A percentile compares a stretch with the other conserved stretches of the same genome.
phyloP scores from a whole-genome alignment of 2,329 filamentous ascomycete genomes.

The Conoideocrella luteorostrata region DNA sequence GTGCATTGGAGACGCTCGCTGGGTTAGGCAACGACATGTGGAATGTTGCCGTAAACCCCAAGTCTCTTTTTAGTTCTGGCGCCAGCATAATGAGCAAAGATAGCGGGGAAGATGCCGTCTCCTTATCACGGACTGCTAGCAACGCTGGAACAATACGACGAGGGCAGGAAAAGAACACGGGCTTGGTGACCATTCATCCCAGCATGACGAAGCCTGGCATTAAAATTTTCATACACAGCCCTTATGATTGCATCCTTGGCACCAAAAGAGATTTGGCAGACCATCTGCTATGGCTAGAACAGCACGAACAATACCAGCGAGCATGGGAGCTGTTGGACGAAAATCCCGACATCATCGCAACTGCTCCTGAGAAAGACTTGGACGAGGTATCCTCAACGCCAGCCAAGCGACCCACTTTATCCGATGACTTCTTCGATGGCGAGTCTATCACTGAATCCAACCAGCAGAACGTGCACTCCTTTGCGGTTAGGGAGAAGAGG shows the following conservation, averaged over 20 bases:
- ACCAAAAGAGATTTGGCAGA: constrained; percentile 82
- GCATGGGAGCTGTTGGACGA: constrained; percentile 87
- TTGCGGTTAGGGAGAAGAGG: constrained; percentile 78
- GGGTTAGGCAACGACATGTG: constrained; percentile 71
- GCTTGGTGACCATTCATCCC: constrained; percentile 39
- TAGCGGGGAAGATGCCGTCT: constrained; percentile 51
- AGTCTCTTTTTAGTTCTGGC: constrained; percentile 77
- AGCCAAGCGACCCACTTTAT: constrained; percentile 31
- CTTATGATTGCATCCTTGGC: constrained; percentile 91
- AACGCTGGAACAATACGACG: constrained; percentile 24
- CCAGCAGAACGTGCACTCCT: constrained; percentile 52
- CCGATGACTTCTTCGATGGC: constrained; percentile 71
- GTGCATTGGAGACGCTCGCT: constrained; percentile 71
- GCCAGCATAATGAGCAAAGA: constrained; percentile 64
- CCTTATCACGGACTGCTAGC: constrained; percentile 38
- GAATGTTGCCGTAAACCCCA: constrained; percentile 86
- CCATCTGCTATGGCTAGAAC: constrained; percentile 78
- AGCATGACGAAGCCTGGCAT: constrained; percentile 49
- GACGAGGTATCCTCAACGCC: constrained; percentile 36
- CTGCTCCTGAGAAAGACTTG: constrained; percentile 30
- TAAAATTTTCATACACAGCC: constrained; percentile 90
- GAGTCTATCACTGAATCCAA: constrained; percentile 48
- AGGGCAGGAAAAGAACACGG: constrained; percentile 15
- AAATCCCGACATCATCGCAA: constrained; percentile 65
- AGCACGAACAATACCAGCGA: constrained; percentile 72